A percentile compares a stretch with the other conserved stretches of the same genome.
These are phyloP conservation scores for Gnetum montanum DNA, from an alignment of 75 land plant species.

Conservation along the genomic window DNA sequence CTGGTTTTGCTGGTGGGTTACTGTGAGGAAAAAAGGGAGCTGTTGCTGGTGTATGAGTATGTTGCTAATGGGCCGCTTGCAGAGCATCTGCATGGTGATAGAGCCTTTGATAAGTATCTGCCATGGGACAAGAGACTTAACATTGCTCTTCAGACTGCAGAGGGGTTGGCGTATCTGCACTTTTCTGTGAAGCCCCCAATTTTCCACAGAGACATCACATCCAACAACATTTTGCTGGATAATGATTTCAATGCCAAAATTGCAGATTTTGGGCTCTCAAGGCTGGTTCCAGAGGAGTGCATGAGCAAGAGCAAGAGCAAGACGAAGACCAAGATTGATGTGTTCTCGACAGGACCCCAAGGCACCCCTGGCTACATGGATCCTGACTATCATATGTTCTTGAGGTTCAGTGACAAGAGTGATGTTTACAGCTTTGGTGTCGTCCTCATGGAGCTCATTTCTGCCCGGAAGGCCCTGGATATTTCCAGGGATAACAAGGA, in stretches of 20 bases:
- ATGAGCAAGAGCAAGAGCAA: neutral
- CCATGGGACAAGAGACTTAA: conserved; percentile 19
- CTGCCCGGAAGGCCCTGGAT: conserved; percentile 12
- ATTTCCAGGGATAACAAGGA: conserved; percentile 7
- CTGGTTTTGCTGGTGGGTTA: conserved; percentile 63
- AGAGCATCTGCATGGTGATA: conserved; percentile 46
- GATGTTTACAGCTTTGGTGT: conserved; percentile 29
- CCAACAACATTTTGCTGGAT: conserved; percentile 19
- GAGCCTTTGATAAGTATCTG: neutral
- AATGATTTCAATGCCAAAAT: conserved; percentile 20
- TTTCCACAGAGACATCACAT: conserved; percentile 17
- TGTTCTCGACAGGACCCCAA: conserved; percentile 15
- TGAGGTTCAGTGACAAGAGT: conserved; percentile 14
- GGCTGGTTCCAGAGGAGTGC: conserved; percentile 2
- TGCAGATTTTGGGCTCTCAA: conserved; percentile 47
- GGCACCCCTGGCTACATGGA: conserved; percentile 21
- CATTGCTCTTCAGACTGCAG: conserved; percentile 28
- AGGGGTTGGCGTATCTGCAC: conserved; percentile 30
- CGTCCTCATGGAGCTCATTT: conserved; percentile 18
- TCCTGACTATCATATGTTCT: conserved; percentile 20
- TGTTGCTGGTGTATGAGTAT: conserved; percentile 69
- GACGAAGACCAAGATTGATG: conserved; percentile 17
- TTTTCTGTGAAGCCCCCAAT: conserved; percentile 13
- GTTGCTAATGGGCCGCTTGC: conserved; percentile 62
- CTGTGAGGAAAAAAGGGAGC: conserved; percentile 52